Evolutionary conservation across 345 rosid genomes (phyloP).

Genomic region (Isatis tinctoria): DNA sequence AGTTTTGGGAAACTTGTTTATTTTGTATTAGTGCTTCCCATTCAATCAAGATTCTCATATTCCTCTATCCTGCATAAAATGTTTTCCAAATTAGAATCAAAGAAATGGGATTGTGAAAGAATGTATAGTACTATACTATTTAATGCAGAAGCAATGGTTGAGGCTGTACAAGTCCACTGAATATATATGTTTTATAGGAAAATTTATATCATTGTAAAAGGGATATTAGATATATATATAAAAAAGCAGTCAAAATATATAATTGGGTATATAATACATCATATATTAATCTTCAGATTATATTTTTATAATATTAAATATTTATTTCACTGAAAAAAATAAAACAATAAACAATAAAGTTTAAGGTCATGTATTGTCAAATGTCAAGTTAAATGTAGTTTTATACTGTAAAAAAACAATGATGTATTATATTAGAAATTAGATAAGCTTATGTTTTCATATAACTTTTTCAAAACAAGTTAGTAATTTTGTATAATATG

Average conservation of each 20-base stretch:
- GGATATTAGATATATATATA: neutral
- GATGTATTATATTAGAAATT: no score
- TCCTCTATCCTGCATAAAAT: constrained; percentile 2
- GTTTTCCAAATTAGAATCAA: neutral
- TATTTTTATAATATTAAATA: no score
- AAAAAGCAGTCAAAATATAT: neutral
- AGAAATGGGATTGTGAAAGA: neutral
- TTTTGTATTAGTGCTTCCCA: neutral
- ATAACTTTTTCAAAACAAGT: no score
- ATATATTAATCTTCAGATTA: neutral
- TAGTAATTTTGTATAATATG: no score
- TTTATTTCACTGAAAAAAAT: no score
- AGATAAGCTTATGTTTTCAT: no score
- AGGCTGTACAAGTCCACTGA: neutral
- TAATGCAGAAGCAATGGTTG: constrained; percentile 4
- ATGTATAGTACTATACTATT: neutral
- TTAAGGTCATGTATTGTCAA: no score
- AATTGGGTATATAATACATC: neutral
- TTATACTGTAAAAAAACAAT: no score
- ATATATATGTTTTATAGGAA: neutral
- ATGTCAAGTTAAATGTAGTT: no score
- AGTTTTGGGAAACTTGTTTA: constrained; percentile 19
- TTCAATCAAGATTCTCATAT: constrained; percentile 22
- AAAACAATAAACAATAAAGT: no score
- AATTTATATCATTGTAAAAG: neutral